Percentiles rank a stretch among this genome's conserved stretches.
Evolutionary conservation across 441 rosid genomes (phyloP).

Genomic region (Aleurites moluccanus): DNA sequence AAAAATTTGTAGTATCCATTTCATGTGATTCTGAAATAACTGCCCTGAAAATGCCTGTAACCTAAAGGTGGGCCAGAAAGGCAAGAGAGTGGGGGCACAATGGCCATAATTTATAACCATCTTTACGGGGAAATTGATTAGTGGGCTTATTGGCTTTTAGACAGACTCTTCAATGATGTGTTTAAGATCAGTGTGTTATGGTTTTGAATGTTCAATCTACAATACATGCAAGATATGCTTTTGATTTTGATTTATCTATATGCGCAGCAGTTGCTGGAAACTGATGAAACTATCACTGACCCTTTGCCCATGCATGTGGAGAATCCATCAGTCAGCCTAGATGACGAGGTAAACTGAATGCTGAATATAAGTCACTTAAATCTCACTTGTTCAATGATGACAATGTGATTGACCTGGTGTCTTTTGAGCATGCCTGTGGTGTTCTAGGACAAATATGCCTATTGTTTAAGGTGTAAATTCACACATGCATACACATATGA

Average conservation of each 20-base stretch:
- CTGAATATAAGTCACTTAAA: not conserved
- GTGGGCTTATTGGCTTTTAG: not conserved
- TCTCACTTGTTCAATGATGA: not conserved
- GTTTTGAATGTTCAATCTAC: not conserved
- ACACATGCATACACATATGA: not conserved
- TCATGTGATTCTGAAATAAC: not conserved
- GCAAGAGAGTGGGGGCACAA: too few species aligned
- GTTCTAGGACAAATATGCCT: not conserved
- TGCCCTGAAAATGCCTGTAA: not conserved
- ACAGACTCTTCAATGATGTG: not conserved
- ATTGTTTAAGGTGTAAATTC: not conserved
- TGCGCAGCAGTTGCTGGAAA: slow-evolving; percentile 36
- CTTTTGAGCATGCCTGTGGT: not conserved
- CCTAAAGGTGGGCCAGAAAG: not conserved
- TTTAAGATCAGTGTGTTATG: not conserved
- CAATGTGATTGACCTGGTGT: not conserved
- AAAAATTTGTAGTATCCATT: not conserved
- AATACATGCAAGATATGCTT: not conserved
- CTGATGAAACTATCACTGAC: slow-evolving; percentile 24
- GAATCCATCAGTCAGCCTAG: slow-evolving; percentile 39
- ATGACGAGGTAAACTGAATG: slow-evolving; percentile 41
- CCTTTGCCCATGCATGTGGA: slow-evolving; percentile 36
- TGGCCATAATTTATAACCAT: not conserved
- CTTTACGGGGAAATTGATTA: not conserved
- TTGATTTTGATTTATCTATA: slow-evolving; percentile 15